Evolutionary conservation across 2,329 filamentous ascomycete genomes (phyloP), one percentile per base, ranked within the genome.

Genomic region (Ustulina deusta): DNA sequence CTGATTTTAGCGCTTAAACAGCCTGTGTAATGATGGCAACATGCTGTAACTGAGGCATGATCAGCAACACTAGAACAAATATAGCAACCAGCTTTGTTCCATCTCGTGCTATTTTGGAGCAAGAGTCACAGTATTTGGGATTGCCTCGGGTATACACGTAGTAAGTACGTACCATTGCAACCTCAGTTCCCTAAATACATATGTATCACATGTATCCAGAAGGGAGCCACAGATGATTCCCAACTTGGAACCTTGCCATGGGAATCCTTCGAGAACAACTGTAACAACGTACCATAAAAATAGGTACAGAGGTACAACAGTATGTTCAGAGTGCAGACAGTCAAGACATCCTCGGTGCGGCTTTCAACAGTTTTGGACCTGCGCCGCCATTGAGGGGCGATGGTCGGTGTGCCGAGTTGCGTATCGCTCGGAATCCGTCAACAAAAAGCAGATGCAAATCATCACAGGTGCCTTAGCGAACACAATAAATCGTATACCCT

Each of bases 381-480:
- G 40, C 17, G 46, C 36, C 29, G 49, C 60, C 60, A 67, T 63
- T 63, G 46, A 63, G 46, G 20, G 32, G 46, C 38, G 2, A 10
- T 22, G 20, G 15, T 20, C 44, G 36, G 40, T 40, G 40, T 61
- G 51, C 58, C 29, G 36, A 48, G 38, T 60, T 63, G 42, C 36
- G 63, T 48, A 55, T 60, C 49, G n/a, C n/a, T 67, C 60, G 60
- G 59, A 69, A 51, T 63, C 67, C 61, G 67, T 67, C 46, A 34
- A 59, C 29, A 40, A 51, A 17, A 69, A 55, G 51, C 57, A 66
- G 49, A 63, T 51, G 54, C 61, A 63, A 34, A 58, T 58, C 61
- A 63, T 63, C 38, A 42, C 36, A 38, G 36, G 22, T 46, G 34
- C 61, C 51, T 58, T 57, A 63, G 58, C 58, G 58, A 52, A 48